phyloP scores from a whole-genome alignment of 2,329 filamentous ascomycete genomes.

The Colletotrichum tofieldiae region DNA sequence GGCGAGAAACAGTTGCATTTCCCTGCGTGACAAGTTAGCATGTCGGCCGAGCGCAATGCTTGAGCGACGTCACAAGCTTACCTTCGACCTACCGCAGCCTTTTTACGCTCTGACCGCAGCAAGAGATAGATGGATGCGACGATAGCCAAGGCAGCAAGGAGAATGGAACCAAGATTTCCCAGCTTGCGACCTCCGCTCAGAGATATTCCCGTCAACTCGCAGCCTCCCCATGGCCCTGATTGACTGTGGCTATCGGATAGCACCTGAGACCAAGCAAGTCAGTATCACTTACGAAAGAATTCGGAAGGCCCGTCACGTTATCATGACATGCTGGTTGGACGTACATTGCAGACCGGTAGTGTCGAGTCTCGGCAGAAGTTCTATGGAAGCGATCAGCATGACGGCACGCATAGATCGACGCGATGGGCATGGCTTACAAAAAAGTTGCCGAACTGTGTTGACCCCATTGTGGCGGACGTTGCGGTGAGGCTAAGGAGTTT shows the following conservation, averaged over 20 bases:
- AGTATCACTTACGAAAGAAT: constrained; percentile 31
- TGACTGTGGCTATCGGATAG: constrained; percentile 74
- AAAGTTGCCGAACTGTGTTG: constrained; percentile 75
- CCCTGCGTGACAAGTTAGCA: constrained; percentile 66
- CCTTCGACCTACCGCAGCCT: constrained; percentile 94
- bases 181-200: constrained; percentile 77
- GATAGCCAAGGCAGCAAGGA: constrained; percentile 86
- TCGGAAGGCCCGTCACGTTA: constrained; percentile 35
- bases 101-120: constrained; percentile 88
- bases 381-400: constrained; percentile 59
- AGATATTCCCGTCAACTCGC: constrained; percentile 81
- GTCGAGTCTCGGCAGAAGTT: constrained; percentile 89
- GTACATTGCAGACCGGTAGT: constrained; percentile 87
- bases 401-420: constrained; percentile 4
- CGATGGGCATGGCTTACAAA: constrained; percentile 58
- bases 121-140: constrained; percentile 76
- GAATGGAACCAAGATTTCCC: constrained; percentile 92
- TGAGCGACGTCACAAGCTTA: constrained; percentile 57
- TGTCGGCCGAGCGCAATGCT: constrained; percentile 45
- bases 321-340: constrained; percentile 52
- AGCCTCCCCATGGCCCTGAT: constrained; percentile 76
- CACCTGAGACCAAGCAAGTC: constrained; percentile 69
- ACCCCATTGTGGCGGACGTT: constrained; percentile 65
- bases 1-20: constrained; percentile 95
- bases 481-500: constrained; percentile 4